phyloP scores from a whole-genome alignment of 108 stramenopile genomes.

The Cyclotella kingstonii region DNA sequence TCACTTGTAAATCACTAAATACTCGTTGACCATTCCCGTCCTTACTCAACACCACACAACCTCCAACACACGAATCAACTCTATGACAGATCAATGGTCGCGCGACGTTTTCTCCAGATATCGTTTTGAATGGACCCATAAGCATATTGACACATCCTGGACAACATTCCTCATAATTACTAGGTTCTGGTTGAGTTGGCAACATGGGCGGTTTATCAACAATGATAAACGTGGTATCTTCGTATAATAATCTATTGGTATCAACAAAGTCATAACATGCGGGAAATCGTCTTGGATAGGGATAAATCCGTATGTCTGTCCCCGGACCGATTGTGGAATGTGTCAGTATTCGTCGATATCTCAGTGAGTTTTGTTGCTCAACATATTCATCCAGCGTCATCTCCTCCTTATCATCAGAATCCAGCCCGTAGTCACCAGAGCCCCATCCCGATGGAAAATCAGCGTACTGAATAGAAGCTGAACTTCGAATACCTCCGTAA shows the following conservation, averaged over 20 bases:
- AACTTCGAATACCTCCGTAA: constrained; percentile 21
- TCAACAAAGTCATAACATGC: constrained; percentile 68
- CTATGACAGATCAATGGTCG: constrained; percentile 83
- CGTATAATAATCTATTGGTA: constrained; percentile 53
- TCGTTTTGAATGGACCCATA: constrained; percentile 78
- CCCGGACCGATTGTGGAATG: constrained; percentile 67
- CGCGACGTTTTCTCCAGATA: constrained; percentile 52
- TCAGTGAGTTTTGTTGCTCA: constrained; percentile 57
- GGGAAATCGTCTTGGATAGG: constrained; percentile 76
- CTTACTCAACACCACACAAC: constrained; percentile 86
- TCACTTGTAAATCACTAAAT: constrained; percentile 60
- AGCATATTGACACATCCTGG: constrained; percentile 76
- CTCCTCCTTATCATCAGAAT: constrained; percentile 30
- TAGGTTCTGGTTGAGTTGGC: constrained; percentile 87
- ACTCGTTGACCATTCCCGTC: constrained; percentile 84
- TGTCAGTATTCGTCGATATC: constrained; percentile 71
- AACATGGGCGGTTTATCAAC: constrained; percentile 92
- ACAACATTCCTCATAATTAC: constrained; percentile 83
- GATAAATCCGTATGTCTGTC: constrained; percentile 82
- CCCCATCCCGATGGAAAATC: constrained; percentile 60
- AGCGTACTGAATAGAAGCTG: constrained; percentile 27
- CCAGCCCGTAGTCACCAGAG: constrained; percentile 36
- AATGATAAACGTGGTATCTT: constrained; percentile 87
- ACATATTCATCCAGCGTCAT: constrained; percentile 69
- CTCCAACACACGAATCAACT: constrained; percentile 83